Evolutionary conservation across 1,139 yeast species (phyloP).

Genomic region (Nakaseomyces nivariensis): DNA sequence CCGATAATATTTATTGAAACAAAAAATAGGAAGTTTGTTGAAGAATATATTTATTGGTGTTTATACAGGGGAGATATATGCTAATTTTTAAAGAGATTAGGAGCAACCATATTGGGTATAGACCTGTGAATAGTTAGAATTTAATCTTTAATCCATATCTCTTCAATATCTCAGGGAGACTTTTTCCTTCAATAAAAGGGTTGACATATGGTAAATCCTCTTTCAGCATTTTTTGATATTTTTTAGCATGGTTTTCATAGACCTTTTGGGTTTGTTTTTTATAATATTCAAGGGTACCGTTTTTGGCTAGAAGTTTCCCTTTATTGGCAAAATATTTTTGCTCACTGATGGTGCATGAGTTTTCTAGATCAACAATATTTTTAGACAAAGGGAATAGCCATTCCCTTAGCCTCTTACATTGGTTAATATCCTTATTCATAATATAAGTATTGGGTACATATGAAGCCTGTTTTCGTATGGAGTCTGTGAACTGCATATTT

Average conservation of each 20-base stretch:
- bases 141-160: constrained; percentile 10
- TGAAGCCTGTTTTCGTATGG: neutral
- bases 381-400: constrained; percentile 19
- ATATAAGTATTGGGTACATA: neutral
- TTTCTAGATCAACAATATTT: constrained; percentile 8
- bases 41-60: no score
- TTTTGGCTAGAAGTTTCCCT: constrained; percentile 7
- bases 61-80: no score
- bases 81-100: no score
- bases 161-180: constrained; percentile 11
- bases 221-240: constrained; percentile 12
- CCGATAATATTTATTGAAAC: neutral
- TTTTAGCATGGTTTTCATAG: constrained; percentile 12
- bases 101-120: no score
- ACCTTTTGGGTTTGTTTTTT: constrained; percentile 10
- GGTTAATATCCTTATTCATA: neutral
- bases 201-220: constrained; percentile 15
- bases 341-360: constrained; percentile 6
- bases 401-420: constrained; percentile 5
- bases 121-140: neutral
- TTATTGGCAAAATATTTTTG: constrained; percentile 11
- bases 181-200: constrained; percentile 14
- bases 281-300: constrained; percentile 13
- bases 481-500: neutral
- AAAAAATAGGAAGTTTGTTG: neutral